Conservation (phyloP, 345 rosid genomes). For the Leavenworthia alabamica region DNA sequence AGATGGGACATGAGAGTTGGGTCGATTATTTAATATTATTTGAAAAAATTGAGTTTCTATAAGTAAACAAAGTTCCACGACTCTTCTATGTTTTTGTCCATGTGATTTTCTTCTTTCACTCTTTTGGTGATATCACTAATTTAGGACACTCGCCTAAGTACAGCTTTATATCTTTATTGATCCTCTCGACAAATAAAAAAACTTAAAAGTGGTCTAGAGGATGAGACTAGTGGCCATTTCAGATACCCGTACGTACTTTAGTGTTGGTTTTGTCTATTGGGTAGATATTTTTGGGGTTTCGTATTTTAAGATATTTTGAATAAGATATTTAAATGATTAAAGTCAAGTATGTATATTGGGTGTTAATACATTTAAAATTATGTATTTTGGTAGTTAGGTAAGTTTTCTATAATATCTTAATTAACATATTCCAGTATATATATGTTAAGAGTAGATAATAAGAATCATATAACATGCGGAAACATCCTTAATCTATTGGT, state of each 20-base stretch:
- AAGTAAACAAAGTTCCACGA: conserved; percentile 26
- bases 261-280: neutral
- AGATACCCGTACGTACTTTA: conserved; percentile 18
- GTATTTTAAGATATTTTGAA: neutral
- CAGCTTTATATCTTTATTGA: conserved; percentile 14
- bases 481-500: no score
- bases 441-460: neutral
- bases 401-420: neutral
- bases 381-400: neutral
- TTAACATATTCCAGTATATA: neutral
- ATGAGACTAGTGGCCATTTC: neutral
- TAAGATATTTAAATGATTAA: neutral
- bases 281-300: neutral
- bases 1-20: conserved; percentile 32
- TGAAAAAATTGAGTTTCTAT: conserved; percentile 18
- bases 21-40: conserved; percentile 2
- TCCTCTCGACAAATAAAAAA: neutral
- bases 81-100: conserved; percentile 20
- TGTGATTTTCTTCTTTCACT: conserved; percentile 28
- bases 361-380: neutral
- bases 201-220: conserved; percentile 2
- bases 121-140: conserved; percentile 12
- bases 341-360: neutral
- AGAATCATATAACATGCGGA: neutral
- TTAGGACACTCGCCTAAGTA: conserved; percentile 5